Evolutionary conservation across 2,329 filamentous ascomycete genomes (phyloP).

Genomic region (Mollisiaceae sp.): DNA sequence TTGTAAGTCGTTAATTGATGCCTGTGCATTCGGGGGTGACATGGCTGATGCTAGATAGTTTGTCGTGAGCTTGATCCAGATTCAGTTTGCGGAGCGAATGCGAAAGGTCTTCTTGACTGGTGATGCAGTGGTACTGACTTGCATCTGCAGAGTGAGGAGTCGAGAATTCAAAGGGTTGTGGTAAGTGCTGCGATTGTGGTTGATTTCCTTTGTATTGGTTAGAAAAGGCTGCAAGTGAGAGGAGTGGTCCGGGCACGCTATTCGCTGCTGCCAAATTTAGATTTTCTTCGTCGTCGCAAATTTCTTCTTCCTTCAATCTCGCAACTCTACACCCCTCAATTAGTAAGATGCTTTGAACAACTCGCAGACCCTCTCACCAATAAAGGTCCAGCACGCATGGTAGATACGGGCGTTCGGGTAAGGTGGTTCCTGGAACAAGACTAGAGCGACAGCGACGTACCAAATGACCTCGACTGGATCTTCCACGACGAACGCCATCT

Average conservation of each 20-base stretch:
- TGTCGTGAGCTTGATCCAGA: conserved; percentile 26
- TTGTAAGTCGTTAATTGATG: conserved; percentile 24
- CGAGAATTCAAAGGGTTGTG: background rate
- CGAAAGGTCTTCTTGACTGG: conserved; percentile 14
- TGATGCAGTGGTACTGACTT: background rate
- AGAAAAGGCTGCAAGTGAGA: background rate
- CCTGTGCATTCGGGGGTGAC: background rate
- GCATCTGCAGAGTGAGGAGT: background rate
- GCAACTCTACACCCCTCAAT: background rate
- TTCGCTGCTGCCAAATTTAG: conserved; percentile 2
- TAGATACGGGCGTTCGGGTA: background rate
- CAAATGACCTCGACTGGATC: background rate
- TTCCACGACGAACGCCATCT: conserved; percentile 9
- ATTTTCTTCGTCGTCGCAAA: background rate
- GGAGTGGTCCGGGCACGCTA: background rate
- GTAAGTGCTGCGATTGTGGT: too few relatives aligned
- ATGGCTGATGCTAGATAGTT: conserved; percentile 16
- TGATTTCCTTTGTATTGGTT: background rate
- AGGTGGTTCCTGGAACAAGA: background rate
- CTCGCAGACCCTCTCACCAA: background rate
- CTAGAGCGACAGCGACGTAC: background rate
- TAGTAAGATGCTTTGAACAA: background rate
- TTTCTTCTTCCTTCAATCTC: background rate
- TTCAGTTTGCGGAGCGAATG: conserved; percentile 28
- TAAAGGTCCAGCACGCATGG: background rate